Evolutionary conservation across 2,329 filamentous ascomycete species (phyloP), one percentile per base, ranked within the genome.

Genomic region (Aspergillus sp.): DNA sequence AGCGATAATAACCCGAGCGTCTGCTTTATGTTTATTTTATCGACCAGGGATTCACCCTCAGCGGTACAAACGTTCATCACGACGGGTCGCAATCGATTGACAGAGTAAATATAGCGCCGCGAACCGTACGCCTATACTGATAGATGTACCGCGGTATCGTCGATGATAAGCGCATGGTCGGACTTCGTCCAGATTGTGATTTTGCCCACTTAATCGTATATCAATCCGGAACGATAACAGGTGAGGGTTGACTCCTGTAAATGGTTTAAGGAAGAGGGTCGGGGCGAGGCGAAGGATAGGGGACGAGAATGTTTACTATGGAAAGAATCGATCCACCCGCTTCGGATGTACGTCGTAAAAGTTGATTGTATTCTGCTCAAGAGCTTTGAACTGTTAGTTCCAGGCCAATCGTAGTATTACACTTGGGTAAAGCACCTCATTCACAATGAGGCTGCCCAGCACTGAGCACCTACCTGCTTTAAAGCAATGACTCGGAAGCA

Each of bases 121-220:
- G 41, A 41, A 56, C 57, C 56, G 63, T 58, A 62, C 63, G 64
- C 64, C 67, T 65, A 60, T 62, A 63, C 60, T 62, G 68, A 66
- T 60, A 70, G 64, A 64, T 66, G 56, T 59, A 69, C 61, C 62
- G 60, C 54, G 64, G 64, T 59, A 56, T 56, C 58, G 58, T 57
- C 39, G 55, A 54, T 72, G 61, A 60, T 61, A 64, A 58, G 70
- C 56, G 68, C 73, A 75, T 75, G 68, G 68, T 74, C 64, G 65
- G 67, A 64, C 66, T 55, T 56, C 61, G 54, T 58, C 59, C 59
- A 24, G 54, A 20, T 39, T 58, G 17, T 39, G 27, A 45, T 44
- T 24, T 41, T 39, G 37, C 46, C 22, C 15, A 48, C 33, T 41
- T 30, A 52, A 39, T 48, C 30, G 57, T 45, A 19, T 30, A 39